Evolutionary conservation across 1,139 yeast genomes (phyloP).

Genomic region (Suhomyces coccinellae): DNA sequence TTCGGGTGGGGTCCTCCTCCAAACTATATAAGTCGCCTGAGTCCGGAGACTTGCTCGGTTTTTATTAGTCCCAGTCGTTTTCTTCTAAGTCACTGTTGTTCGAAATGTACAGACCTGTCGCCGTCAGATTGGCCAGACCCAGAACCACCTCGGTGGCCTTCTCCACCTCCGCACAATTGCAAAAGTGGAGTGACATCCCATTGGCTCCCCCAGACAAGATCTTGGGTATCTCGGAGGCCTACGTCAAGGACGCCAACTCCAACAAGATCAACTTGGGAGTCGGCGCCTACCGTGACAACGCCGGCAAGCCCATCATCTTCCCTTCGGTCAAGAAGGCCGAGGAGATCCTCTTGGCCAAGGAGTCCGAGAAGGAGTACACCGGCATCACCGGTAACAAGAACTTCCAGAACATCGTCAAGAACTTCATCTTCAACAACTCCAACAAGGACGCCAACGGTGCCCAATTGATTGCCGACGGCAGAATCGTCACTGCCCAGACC

Average conservation of each 20-base stretch:
- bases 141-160: slow-evolving; percentile 14
- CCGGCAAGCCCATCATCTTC: slow-evolving; percentile 50
- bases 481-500: slow-evolving; percentile 58
- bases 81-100: background rate
- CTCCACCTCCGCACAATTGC: slow-evolving; percentile 22
- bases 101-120: slow-evolving; percentile 11
- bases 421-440: slow-evolving; percentile 52
- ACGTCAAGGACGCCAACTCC: slow-evolving; percentile 39
- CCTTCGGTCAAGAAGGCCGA: slow-evolving; percentile 52
- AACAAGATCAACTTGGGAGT: slow-evolving; percentile 51
- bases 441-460: slow-evolving; percentile 50
- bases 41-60: too few relatives aligned
- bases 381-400: slow-evolving; percentile 53
- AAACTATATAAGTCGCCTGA: slow-evolving; percentile 1
- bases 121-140: slow-evolving; percentile 9
- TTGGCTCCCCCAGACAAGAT: slow-evolving; percentile 77
- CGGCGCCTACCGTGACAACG: slow-evolving; percentile 51
- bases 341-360: slow-evolving; percentile 37
- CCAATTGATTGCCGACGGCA: slow-evolving; percentile 45
- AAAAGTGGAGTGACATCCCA: slow-evolving; percentile 46
- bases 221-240: slow-evolving; percentile 63
- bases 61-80: too few relatives aligned
- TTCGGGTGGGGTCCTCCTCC: slow-evolving; percentile 11
- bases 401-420: slow-evolving; percentile 49
- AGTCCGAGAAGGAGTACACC: slow-evolving; percentile 58